These are phyloP conservation scores for Vachellia collinsii DNA, from an alignment of 306 rosid genomes.

Conservation along the genomic window DNA sequence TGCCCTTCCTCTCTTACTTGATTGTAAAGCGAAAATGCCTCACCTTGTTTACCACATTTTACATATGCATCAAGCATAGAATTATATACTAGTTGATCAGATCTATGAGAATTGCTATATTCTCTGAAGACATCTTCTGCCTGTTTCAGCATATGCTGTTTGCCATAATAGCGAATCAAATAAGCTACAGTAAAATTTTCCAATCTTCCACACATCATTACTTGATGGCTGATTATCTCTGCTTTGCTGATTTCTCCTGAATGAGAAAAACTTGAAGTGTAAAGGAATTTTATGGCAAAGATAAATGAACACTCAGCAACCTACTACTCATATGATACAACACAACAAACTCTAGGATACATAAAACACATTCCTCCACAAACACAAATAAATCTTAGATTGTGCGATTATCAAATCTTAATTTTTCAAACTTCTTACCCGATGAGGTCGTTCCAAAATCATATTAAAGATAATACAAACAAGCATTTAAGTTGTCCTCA, in stretches of 20 bases:
- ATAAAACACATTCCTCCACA: not conserved
- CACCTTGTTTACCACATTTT: conserved; percentile 76
- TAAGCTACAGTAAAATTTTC: conserved; percentile 65
- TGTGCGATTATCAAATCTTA: not conserved
- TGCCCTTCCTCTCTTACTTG: conserved; percentile 57
- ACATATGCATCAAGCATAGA: conserved; percentile 83
- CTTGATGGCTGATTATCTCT: conserved; percentile 52
- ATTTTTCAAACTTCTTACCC: not conserved
- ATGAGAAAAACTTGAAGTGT: not conserved
- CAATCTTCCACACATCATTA: conserved; percentile 52
- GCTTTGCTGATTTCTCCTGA: conserved; percentile 85
- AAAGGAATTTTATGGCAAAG: conserved; percentile 12
- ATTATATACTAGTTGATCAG: conserved; percentile 51
- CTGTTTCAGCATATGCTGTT: conserved; percentile 63
- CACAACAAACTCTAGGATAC: not conserved
- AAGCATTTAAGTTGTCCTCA: conserved; percentile 19
- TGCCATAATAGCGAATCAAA: conserved; percentile 69
- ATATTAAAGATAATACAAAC: conserved; percentile 26
- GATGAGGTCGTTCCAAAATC: not conserved
- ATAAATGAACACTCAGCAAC: conserved; percentile 33
- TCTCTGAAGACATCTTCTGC: conserved; percentile 73
- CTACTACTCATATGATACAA: conserved; percentile 2
- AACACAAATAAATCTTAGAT: not conserved
- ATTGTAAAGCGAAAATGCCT: conserved; percentile 74
- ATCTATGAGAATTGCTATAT: conserved; percentile 53